Evolutionary conservation across 768 basidiomycete species (phyloP), one percentile per base, ranked within the genome.

Genomic region (Tulasnella sp.): DNA sequence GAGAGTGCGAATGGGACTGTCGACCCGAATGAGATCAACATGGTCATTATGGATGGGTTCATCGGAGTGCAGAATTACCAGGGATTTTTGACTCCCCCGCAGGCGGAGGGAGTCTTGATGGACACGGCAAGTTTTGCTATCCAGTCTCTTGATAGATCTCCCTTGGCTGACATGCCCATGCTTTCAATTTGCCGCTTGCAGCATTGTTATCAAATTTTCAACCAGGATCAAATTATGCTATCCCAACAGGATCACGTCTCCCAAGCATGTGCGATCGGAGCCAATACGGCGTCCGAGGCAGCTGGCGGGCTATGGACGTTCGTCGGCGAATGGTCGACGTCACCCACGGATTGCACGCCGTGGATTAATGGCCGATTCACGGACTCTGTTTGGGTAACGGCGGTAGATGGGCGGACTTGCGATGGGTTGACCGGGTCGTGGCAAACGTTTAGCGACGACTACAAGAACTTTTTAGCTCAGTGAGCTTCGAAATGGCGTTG

Each of bases 241-340:
- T 83, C 83, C 68, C 79, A 88, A 72, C 80, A 84, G 36, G 82
- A 90, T 71, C 92, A 93, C 79, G 91, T 93, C 52, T 78, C 83
- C 69, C 80, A 85, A 2, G 91, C 90, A 4, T 94, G 93, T 80
- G 78, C 79, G 70, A 81, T 83, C 45, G 85, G 83, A 15, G 82
- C 84, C 12, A 79, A 83, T 0, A 85, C 94, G 7, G 81, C 86
- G 0, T 79, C 80, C 25, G 90, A 89, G 79, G 85, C 88, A 7
- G 77, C 84, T 6, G 86, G 88, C 12, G 90, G 90, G 78, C 86
- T 96, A 36, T 94, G 93, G 94, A 86, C 89, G 19, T 85, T 95
- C 64, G 93, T 95, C 34, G 94, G 95, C 54, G 95, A 97, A 84
- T 97, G 93, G 90, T 89, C 91, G 19, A 89, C 86, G 29, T 89